Conservation (phyloP, 106 monocot genomes). For the Acorus calamus region DNA sequence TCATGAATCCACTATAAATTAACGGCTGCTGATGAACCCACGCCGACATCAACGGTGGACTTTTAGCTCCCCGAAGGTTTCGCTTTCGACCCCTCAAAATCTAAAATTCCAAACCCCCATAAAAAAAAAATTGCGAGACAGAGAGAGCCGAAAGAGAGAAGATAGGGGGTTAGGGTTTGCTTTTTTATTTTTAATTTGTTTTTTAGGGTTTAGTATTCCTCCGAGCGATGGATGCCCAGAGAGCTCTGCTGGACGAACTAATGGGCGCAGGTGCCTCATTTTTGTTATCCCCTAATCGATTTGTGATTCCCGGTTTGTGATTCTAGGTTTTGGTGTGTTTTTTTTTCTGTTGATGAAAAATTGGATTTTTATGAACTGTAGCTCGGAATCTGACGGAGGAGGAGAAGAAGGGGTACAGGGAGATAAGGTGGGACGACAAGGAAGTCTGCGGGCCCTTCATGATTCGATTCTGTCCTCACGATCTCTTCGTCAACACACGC, state of each 20-base stretch:
- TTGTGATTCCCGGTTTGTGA: no score
- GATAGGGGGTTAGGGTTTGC: no score
- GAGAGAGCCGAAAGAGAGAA: no score
- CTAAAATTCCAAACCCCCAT: no score
- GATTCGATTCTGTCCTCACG: slow-evolving; percentile 95
- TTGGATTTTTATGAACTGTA: neutral
- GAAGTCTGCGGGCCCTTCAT: slow-evolving; percentile 83
- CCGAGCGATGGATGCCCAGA: slow-evolving; percentile 70
- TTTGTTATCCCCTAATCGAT: neutral
- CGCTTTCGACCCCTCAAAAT: no score
- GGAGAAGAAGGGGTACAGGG: slow-evolving; percentile 76
- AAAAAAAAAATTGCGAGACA: no score
- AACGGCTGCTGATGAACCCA: no score
- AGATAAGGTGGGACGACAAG: slow-evolving; percentile 87
- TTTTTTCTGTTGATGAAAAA: neutral
- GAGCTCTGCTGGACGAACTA: slow-evolving; percentile 78
- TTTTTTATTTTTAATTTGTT: no score
- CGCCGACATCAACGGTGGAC: no score
- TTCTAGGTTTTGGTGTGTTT: neutral
- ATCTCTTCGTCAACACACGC: slow-evolving; percentile 95
- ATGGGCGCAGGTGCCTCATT: slow-evolving; percentile 60
- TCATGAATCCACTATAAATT: no score
- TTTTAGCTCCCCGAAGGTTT: no score
- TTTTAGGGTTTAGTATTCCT: neutral
- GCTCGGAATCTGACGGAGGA: slow-evolving; percentile 96